Percentiles rank a stretch among this genome's conserved stretches.
Conservation (phyloP, 1,284 basidiomycete genomes). For the Phellinidium pouzarii region DNA sequence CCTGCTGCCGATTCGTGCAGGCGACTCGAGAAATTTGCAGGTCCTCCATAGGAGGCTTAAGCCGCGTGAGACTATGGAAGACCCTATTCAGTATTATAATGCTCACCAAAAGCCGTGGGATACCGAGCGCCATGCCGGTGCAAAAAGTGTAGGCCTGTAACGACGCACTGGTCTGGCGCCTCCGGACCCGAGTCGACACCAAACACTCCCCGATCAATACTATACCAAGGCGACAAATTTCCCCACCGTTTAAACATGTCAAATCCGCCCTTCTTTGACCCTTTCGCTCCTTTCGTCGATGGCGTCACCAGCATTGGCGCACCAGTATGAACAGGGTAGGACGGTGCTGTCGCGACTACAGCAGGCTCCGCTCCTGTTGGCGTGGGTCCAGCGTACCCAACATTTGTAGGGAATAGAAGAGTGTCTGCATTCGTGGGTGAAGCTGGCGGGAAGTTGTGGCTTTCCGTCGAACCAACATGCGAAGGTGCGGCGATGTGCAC, state of each 20-base stretch:
- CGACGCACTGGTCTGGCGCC: conserved; percentile 59
- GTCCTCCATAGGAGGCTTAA: conserved; percentile 58
- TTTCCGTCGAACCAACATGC: conserved; percentile 62
- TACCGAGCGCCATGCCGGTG: conserved; percentile 80
- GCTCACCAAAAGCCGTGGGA: conserved; percentile 63
- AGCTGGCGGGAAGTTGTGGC: conserved; percentile 63
- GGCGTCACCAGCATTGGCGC: conserved; percentile 60
- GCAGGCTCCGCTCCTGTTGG: conserved; percentile 81
- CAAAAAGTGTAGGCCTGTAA: conserved; percentile 71
- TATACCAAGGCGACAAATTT: conserved; percentile 81
- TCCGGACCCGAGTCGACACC: conserved; percentile 67
- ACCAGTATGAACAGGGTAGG: conserved; percentile 67
- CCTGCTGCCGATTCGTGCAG: conserved; percentile 46
- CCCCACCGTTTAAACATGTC: conserved; percentile 76
- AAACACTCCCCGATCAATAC: conserved; percentile 59
- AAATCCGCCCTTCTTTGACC: conserved; percentile 31
- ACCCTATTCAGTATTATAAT: not conserved
- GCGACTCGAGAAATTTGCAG: conserved; percentile 52
- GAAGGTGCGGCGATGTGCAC: conserved; percentile 38
- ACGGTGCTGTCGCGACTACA: conserved; percentile 70
- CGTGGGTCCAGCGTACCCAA: conserved; percentile 78
- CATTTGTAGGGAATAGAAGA: conserved; percentile 63
- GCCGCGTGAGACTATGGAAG: conserved; percentile 17
- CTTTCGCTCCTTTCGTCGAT: conserved; percentile 21
- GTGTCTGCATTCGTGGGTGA: conserved; percentile 65